Conservation (phyloP, 2,329 filamentous ascomycete genomes). For the Monilinia polystroma region DNA sequence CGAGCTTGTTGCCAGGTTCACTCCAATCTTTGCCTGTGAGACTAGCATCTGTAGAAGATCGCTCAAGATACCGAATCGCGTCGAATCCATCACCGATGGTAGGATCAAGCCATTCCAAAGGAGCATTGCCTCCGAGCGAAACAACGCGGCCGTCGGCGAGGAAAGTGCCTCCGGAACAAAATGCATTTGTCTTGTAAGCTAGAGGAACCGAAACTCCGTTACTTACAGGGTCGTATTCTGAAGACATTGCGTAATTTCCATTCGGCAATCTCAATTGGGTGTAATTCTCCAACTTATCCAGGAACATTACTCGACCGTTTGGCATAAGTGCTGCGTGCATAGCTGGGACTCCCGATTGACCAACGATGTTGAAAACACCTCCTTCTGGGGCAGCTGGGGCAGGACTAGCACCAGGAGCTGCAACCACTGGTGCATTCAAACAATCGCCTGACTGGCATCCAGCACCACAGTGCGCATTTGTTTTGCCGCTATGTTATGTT, state of each 20-base stretch:
- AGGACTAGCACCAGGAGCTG: conserved; percentile 41
- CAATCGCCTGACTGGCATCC: conserved; percentile 58
- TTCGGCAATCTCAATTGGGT: conserved; percentile 54
- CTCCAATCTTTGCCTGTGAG: conserved; percentile 52
- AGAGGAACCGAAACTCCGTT: conserved; percentile 47
- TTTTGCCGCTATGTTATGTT: conserved; percentile 39
- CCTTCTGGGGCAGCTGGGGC: conserved; percentile 48
- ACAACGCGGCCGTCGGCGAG: conserved; percentile 55
- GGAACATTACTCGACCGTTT: conserved; percentile 58
- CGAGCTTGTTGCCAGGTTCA: conserved; percentile 55
- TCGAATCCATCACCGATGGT: conserved; percentile 59
- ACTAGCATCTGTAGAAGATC: conserved; percentile 47
- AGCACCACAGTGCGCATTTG: conserved; percentile 52
- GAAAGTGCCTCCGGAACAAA: conserved; percentile 60
- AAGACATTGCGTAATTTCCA: conserved; percentile 58
- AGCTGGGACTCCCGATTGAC: conserved; percentile 58
- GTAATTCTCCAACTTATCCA: conserved; percentile 64
- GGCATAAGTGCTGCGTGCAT: conserved; percentile 62
- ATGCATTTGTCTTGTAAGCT: conserved; percentile 57
- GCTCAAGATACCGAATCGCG: conserved; percentile 54
- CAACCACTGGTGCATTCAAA: conserved; percentile 41
- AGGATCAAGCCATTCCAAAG: conserved; percentile 54
- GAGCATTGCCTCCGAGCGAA: conserved; percentile 58
- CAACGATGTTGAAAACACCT: conserved; percentile 50
- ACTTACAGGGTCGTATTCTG: conserved; percentile 55